Base-by-base conservation (phyloP, 2,329 filamentous ascomycete genomes). In the Trichoderma koningii region DNA sequence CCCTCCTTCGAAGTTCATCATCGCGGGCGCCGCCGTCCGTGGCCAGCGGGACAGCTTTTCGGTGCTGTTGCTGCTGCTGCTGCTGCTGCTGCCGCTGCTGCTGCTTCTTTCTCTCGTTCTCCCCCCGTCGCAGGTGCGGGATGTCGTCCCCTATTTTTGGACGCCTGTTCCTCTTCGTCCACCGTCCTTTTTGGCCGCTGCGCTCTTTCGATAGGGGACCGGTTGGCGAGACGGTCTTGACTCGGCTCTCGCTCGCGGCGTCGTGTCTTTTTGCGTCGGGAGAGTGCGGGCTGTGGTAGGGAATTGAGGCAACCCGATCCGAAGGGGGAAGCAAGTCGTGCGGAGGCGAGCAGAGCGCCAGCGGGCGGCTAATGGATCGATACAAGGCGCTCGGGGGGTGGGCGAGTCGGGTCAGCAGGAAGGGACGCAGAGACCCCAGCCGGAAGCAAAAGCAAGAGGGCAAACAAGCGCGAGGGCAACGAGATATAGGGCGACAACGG, bases 1-100 rank as follows among this genome's bases (percentile, higher is more conserved):
- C 73, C 86, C 86, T 68, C 83, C 82, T 72, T 86, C 85, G 78
- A 88, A 88, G 75, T 83, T 85, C 85, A 86, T 86, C 73, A 75
- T 76, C 65, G 68, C 72, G 68, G 66, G 63, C 64, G 67, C 55
- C 64, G 64, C 64, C 64, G 68, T 52, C 50, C 50, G 59, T 63
- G 59, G 59, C 59, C 59, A 45, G 34, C 41, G 50, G 34, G 34
- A 38, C 34, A 12, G 3, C 28, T 30, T 38, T 3, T 38, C 34
- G 12, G 34, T 38, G 34, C 7, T 14, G 34, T 10, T 38, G 28
- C 28, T 30, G 28, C 28, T 38, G 10, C 7, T 14, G n/a, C 34
- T 38, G 28, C 28, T 30, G 28, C 28, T 38, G 10, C 7, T 14
- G n/a, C n/a, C n/a, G n/a, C 34, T 38, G 28, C 28, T 30, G 28